Conservation (phyloP, 495 filamentous ascomycete species). For the Aspergillus indologenus region DNA sequence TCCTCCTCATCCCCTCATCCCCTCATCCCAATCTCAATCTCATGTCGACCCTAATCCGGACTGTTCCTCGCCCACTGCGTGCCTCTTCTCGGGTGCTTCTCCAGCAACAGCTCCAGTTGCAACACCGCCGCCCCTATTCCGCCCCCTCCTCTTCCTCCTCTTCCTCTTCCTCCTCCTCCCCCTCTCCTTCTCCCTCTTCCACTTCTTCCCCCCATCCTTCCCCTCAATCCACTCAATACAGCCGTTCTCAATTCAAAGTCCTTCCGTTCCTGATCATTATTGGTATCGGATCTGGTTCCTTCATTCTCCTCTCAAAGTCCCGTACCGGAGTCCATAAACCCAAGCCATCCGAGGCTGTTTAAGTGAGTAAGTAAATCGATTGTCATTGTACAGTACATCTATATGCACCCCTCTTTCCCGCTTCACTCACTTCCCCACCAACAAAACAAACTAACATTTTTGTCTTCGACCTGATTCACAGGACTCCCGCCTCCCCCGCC, state of each 20-base stretch:
- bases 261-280: conserved; percentile 64
- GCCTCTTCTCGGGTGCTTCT: conserved; percentile 4
- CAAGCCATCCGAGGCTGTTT: conserved; percentile 11
- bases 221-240: conserved; percentile 27
- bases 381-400: background rate
- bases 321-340: conserved; percentile 42
- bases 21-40: background rate
- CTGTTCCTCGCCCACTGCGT: conserved; percentile 5
- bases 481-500: too few relatives aligned
- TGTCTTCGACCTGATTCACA: too few relatives aligned
- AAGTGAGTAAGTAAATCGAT: background rate
- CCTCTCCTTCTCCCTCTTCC: conserved; percentile 19
- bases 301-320: conserved; percentile 59
- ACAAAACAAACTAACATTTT: background rate
- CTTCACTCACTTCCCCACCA: background rate
- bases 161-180: conserved; percentile 12
- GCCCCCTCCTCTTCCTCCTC: conserved; percentile 10
- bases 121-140: conserved; percentile 20
- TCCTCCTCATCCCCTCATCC: too few relatives aligned
- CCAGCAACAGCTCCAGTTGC: conserved; percentile 6
- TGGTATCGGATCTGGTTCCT: conserved; percentile 55
- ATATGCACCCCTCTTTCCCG: conserved; percentile 7
- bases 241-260: conserved; percentile 55
- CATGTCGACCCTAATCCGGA: background rate
- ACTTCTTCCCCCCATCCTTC: conserved; percentile 17